A percentile compares a stretch with the other conserved stretches of the same genome.
phyloP scores from a whole-genome alignment of 2,329 filamentous ascomycete species.

The Xylaria arbuscula region DNA sequence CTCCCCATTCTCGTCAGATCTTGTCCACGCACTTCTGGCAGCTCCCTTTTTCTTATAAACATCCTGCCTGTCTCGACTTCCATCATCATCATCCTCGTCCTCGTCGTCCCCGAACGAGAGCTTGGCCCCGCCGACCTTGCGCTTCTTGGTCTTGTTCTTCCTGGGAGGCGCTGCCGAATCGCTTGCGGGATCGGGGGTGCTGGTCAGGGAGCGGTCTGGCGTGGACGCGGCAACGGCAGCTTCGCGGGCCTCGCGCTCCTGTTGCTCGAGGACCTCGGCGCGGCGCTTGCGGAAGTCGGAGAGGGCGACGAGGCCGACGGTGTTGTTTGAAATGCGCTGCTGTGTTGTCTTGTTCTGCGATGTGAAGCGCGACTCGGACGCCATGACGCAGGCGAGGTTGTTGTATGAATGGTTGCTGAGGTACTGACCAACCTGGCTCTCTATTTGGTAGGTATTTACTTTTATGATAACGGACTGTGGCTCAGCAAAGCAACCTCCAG shows the following conservation, averaged over 20 bases:
- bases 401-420: neutral
- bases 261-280: slow-evolving; percentile 91
- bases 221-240: slow-evolving; percentile 62
- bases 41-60: neutral
- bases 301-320: slow-evolving; percentile 89
- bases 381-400: slow-evolving; percentile 14
- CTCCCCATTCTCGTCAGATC: neutral
- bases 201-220: slow-evolving; percentile 61
- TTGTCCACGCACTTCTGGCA: neutral
- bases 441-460: too few relatives aligned
- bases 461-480: too few relatives aligned
- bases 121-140: slow-evolving; percentile 56
- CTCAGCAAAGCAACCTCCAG: too few relatives aligned
- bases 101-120: slow-evolving; percentile 78
- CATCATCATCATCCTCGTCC: slow-evolving; percentile 62
- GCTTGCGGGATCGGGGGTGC: slow-evolving; percentile 60
- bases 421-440: too few relatives aligned
- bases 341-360: slow-evolving; percentile 80
- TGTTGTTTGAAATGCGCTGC: slow-evolving; percentile 84
- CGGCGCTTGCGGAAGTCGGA: slow-evolving; percentile 96
- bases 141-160: slow-evolving; percentile 61
- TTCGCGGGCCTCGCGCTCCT: slow-evolving; percentile 82
- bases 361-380: slow-evolving; percentile 71
- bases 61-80: slow-evolving; percentile 50
- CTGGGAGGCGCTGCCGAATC: slow-evolving; percentile 52